Conservation (phyloP, 2,329 filamentous ascomycete species). For the Bretziella fagacearum region DNA sequence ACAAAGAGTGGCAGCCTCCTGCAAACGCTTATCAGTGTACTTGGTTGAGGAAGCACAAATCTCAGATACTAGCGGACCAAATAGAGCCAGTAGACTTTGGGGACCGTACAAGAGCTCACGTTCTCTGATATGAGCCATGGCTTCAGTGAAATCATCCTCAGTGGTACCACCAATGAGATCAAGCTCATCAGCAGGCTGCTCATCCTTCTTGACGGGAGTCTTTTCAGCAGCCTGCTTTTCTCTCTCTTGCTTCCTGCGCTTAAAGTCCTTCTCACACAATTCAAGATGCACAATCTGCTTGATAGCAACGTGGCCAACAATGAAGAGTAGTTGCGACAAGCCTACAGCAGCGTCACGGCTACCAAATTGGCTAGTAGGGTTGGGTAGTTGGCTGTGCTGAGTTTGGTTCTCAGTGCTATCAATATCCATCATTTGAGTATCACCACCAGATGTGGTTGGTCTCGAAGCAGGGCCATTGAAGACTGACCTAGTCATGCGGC, state of each 20-base stretch:
- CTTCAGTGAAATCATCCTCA: constrained; percentile 81
- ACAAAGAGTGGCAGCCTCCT: constrained; percentile 84
- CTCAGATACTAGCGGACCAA: constrained; percentile 80
- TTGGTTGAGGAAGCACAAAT: constrained; percentile 89
- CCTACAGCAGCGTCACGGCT: constrained; percentile 50
- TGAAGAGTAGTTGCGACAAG: constrained; percentile 81
- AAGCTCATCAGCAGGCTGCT: constrained; percentile 72
- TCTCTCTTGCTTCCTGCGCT: constrained; percentile 81
- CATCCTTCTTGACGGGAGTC: constrained; percentile 34
- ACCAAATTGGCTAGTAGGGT: constrained; percentile 27
- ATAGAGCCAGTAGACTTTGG: constrained; percentile 70
- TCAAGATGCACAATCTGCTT: constrained; percentile 98
- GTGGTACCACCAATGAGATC: constrained; percentile 95
- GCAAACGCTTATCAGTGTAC: constrained; percentile 76
- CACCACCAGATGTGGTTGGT: constrained; percentile 21
- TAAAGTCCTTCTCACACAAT: constrained; percentile 94
- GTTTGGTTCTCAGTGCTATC: constrained; percentile 17
- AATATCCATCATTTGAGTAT: constrained; percentile 20
- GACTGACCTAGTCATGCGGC: constrained; percentile 69
- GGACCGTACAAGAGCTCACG: constrained; percentile 69
- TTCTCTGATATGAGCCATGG: constrained; percentile 69
- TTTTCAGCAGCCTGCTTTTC: constrained; percentile 45
- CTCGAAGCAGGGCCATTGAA: constrained; percentile 34
- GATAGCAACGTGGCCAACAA: constrained; percentile 90
- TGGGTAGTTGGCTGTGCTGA: constrained; percentile 21